phyloP scores from a whole-genome alignment of 1,139 yeast genomes.

The Blastobotrys elegans region DNA sequence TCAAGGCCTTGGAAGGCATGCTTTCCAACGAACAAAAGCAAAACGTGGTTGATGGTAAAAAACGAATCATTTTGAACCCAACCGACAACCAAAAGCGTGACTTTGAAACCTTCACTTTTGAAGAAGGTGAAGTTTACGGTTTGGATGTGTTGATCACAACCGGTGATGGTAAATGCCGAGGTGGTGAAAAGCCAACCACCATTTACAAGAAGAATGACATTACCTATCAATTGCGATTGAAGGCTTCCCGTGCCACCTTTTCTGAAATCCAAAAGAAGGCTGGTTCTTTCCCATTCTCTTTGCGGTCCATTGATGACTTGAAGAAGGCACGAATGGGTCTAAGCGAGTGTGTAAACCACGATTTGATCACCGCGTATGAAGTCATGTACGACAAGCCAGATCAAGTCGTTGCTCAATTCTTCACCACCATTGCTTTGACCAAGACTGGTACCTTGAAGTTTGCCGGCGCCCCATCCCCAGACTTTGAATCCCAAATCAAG shows the following conservation, averaged over 20 bases:
- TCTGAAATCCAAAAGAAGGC: constrained; percentile 63
- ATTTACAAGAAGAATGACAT: constrained; percentile 69
- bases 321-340: constrained; percentile 72
- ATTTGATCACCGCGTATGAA: constrained; percentile 64
- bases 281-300: constrained; percentile 68
- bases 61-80: constrained; percentile 75
- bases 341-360: constrained; percentile 68
- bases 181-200: constrained; percentile 59
- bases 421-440: constrained; percentile 73
- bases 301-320: constrained; percentile 63
- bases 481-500: constrained; percentile 47
- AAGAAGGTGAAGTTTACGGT: constrained; percentile 75
- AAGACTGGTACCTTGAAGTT: constrained; percentile 66
- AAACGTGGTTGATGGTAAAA: constrained; percentile 67
- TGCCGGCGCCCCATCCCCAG: constrained; percentile 48
- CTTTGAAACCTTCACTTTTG: constrained; percentile 62
- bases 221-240: constrained; percentile 65
- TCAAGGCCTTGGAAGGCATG: constrained; percentile 71
- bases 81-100: constrained; percentile 60
- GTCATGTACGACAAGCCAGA: constrained; percentile 66
- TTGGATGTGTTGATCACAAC: constrained; percentile 67
- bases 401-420: constrained; percentile 65
- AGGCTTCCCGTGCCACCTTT: constrained; percentile 63
- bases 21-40: constrained; percentile 67
- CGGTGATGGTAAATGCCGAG: constrained; percentile 64